Base-by-base conservation (phyloP, 129 eudicot species). In the Chrysanthemum makinoi region DNA sequence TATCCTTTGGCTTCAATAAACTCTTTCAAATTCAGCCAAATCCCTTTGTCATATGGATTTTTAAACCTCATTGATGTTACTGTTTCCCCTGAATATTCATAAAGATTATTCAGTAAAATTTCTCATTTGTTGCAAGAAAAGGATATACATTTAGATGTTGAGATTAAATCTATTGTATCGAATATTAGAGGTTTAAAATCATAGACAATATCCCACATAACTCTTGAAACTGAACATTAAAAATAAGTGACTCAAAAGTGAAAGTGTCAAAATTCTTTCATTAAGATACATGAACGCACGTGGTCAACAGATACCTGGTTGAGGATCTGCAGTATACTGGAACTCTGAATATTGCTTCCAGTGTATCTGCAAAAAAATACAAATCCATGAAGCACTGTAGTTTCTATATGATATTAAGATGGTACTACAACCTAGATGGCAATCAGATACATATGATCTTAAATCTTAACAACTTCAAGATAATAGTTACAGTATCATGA, bases 291-390 rank as follows among this genome's bases (percentile, higher is more conserved):
- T 57, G 33, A 11, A 70, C 49, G 51, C 47, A 14, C 20, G 46
- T 26, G 14, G 47, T 55, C 22, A 53, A 60, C 44, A 70, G 2
- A 60, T 69, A 89, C 91, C 91, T 74, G 70, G 66, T 60, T 81
- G 77, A 51, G 73, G 65, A 44, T 69, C 52, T 33, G 58, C 43
- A 24, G 57, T 72, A 53, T 28, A 46, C 66, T 86, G 89, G 67
- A 89, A 82, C 82, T 89, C 96, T 11, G 88, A 88, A 84, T 89
- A 89, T 72, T 52, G 86, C 77, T 80, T 84, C 96, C 96, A 86
- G 76, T 89, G 79, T 54, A 89, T 82, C 96, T 89, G 85, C 86
- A 86, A 67, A 77, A 68, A 76, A 61, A 63, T 20, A 73, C 28
- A 70, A 30, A 35, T 5, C 17, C n/a, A 47, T 46, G 47, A 13